Percentiles rank a stretch among this genome's conserved stretches.
These are phyloP conservation scores for Chrysanthemum makinoi DNA, from an alignment of 129 eudicot genomes.

Conservation along the genomic window DNA sequence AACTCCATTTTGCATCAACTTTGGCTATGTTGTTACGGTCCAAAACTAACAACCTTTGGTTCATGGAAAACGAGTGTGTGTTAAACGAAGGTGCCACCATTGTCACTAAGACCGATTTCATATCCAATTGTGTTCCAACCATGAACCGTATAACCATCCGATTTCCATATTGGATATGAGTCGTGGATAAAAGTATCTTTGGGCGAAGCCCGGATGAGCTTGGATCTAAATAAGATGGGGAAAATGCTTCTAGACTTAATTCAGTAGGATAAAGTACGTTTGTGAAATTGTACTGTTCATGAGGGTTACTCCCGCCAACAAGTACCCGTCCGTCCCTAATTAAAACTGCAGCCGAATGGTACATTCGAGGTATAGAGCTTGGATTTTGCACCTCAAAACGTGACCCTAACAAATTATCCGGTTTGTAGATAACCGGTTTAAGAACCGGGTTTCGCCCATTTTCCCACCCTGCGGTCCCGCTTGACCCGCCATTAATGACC, in stretches of 20 bases:
- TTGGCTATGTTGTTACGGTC: conserved; percentile 17
- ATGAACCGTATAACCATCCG: conserved; percentile 33
- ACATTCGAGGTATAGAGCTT: conserved; percentile 50
- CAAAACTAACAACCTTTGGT: conserved; percentile 58
- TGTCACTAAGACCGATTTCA: conserved; percentile 36
- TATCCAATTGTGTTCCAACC: conserved; percentile 18
- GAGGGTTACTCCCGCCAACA: conserved; percentile 67
- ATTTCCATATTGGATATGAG: conserved; percentile 36
- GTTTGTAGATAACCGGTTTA: conserved; percentile 50
- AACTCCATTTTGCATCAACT: conserved; percentile 19
- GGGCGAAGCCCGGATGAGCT: conserved; percentile 40
- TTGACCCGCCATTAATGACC: conserved; percentile 47
- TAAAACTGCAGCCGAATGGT: conserved; percentile 54
- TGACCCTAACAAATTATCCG: conserved; percentile 17
- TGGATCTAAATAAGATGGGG: conserved; percentile 52
- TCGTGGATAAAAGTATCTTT: conserved; percentile 28
- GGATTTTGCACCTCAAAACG: conserved; percentile 52
- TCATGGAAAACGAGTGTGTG: conserved; percentile 82
- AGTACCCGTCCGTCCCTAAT: conserved; percentile 59
- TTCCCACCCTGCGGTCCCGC: conserved; percentile 68
- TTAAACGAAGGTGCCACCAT: conserved; percentile 71
- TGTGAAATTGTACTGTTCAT: conserved; percentile 41
- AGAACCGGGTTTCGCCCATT: conserved; percentile 47
- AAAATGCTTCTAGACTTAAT: conserved; percentile 63
- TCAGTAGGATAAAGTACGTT: conserved; percentile 62